These are phyloP conservation scores for Gonapodya sp. DNA, from an alignment of 192 early-diverging fungal species.

Conservation along the genomic window DNA sequence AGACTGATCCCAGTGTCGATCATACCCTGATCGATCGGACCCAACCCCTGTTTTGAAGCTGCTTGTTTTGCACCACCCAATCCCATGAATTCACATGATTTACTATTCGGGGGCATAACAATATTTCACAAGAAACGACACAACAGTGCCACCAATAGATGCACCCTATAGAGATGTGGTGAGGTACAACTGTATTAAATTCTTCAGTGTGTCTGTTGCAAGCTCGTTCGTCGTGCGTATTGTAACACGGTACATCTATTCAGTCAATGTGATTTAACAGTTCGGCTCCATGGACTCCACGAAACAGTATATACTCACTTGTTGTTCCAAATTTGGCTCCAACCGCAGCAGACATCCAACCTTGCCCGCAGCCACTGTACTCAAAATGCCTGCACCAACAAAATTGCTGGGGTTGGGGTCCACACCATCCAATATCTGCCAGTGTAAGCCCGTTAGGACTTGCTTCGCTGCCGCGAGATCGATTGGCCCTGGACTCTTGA, in stretches of 20 bases:
- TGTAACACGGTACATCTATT: conserved; percentile 80
- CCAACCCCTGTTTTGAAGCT: too few relatives aligned
- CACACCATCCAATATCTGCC: conserved; percentile 68
- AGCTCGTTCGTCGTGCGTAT: conserved; percentile 76
- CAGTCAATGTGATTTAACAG: neutral
- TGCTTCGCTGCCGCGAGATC: conserved; percentile 39
- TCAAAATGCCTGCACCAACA: conserved; percentile 82
- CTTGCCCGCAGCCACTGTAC: conserved; percentile 61
- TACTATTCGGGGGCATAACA: neutral
- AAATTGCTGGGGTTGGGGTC: conserved; percentile 86
- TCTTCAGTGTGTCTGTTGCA: conserved; percentile 40
- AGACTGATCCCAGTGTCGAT: too few relatives aligned
- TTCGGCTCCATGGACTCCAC: neutral
- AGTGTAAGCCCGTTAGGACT: conserved; percentile 55
- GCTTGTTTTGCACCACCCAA: too few relatives aligned
- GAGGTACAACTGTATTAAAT: conserved; percentile 1
- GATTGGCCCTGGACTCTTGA: conserved; percentile 32
- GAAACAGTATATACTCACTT: conserved; percentile 12
- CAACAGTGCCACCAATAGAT: too few relatives aligned
- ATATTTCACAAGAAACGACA: neutral
- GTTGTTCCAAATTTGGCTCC: conserved; percentile 37
- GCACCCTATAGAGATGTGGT: too few relatives aligned
- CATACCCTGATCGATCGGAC: too few relatives aligned
- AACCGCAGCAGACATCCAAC: conserved; percentile 84
- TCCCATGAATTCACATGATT: too few relatives aligned